Conservation (phyloP, 495 filamentous ascomycete species). For the Penicillium waksmanii region DNA sequence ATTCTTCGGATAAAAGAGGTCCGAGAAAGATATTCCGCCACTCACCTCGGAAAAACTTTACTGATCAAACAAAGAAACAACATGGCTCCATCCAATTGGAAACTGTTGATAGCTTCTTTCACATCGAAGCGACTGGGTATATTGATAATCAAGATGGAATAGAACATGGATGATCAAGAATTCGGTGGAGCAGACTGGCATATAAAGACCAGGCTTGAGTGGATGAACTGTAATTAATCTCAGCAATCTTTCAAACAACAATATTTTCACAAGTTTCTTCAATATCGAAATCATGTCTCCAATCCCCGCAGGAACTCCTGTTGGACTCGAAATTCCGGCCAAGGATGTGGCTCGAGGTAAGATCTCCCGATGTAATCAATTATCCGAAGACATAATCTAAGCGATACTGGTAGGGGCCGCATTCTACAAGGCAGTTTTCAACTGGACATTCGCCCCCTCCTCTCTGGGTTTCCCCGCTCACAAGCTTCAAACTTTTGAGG, state of each 20-base stretch:
- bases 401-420: slow-evolving; percentile 5
- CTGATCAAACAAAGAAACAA: slow-evolving; percentile 9
- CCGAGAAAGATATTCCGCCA: slow-evolving; percentile 9
- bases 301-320: slow-evolving; percentile 9
- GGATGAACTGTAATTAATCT: background rate
- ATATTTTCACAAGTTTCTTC: background rate
- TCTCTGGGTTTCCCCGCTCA: slow-evolving; percentile 9
- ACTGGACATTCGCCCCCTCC: slow-evolving; percentile 10
- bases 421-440: slow-evolving; percentile 15
- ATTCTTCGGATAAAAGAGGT: slow-evolving; percentile 4
- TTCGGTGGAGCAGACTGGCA: background rate
- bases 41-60: slow-evolving; percentile 2
- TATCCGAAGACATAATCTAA: background rate
- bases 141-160: background rate
- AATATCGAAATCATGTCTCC: slow-evolving; percentile 8
- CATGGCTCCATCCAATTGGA: background rate
- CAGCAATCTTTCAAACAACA: background rate
- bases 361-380: background rate
- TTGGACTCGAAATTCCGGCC: slow-evolving; percentile 16
- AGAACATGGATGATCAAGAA: slow-evolving; percentile 1
- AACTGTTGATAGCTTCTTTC: background rate
- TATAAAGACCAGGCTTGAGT: background rate
- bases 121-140: background rate
- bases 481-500: slow-evolving; percentile 11
- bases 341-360: slow-evolving; percentile 16